Evolutionary conservation across 2,329 filamentous ascomycete species (phyloP).

Genomic region (Zelopaecilomyces penicillatus): DNA sequence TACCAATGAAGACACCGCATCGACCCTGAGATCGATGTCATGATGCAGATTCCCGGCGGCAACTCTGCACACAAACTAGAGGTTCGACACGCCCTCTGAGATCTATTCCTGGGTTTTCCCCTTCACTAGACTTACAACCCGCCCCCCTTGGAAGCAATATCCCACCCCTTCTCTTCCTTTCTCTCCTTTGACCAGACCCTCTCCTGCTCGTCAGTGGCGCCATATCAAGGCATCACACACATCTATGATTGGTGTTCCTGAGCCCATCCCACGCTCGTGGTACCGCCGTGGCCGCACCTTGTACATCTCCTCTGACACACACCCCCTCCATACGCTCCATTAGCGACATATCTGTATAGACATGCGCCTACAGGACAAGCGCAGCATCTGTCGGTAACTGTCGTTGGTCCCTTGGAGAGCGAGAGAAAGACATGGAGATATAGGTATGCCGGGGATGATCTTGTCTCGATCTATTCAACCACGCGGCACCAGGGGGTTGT

Average conservation of each 20-base stretch:
- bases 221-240: neutral
- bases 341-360: neutral
- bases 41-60: neutral
- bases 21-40: neutral
- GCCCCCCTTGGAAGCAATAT: no score
- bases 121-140: neutral
- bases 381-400: neutral
- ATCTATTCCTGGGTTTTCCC: constrained; percentile 5
- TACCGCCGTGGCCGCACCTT: constrained; percentile 2
- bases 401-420: constrained; percentile 1
- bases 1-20: neutral
- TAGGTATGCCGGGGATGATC: neutral
- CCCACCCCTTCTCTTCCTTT: no score
- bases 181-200: neutral
- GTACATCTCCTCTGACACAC: neutral
- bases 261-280: constrained; percentile 2
- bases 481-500: constrained; percentile 4
- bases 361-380: neutral
- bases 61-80: neutral
- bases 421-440: constrained; percentile 1
- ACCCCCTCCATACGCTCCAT: neutral
- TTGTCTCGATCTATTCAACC: constrained; percentile 6
- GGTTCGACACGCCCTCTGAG: no score
- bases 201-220: constrained; percentile 2
- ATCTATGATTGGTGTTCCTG: constrained; percentile 6